Base-by-base conservation (phyloP, 2,329 filamentous ascomycete species). In the Aspergillus sp. region DNA sequence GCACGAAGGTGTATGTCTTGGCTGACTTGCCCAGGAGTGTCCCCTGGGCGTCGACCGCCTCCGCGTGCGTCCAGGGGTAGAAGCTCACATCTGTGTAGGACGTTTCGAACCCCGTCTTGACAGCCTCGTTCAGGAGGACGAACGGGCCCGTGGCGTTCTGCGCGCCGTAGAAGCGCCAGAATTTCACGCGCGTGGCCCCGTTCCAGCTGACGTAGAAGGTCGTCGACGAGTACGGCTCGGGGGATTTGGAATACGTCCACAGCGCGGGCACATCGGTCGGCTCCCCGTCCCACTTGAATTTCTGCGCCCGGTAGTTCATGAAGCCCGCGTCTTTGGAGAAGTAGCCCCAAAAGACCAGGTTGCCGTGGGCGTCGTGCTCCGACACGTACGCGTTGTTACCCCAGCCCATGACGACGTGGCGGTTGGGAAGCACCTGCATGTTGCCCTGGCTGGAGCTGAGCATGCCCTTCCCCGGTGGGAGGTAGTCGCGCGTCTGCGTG, bases 301-400 rank as follows among this genome's bases (percentile, higher is more conserved):
- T 71, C 52, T 64, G 58, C 1, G 65, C 66, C 0, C 69, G 67
- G 48, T 70, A 71, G 52, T 68, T 70, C 68, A 69, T 70, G 41
- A 66, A 61, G 12, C 36, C 36, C 4, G 52, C 52, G 5, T 56
- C 57, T 34, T 57, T 54, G 39, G 61, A 64, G 42, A 71, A 58
- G 27, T 54, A 55, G 2, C 62, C 67, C 62, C 66, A 68, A 43
- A 68, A 61, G 3, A 71, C 48, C 4, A 70, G 46, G 26, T 65
- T 63, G 7, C 66, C 68, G 6, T 64, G 53, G n/a, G 59, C 56
- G 26, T 62, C 58, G 41, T 69, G 63, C 50, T 71, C 68, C 1
- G 68, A 69, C 6, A 69, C 57, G 45, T 62, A 68, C 2, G 62
- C 57, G 39, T 67, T 64, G 52, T 67, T 69, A n/a, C 68, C 69